Evolutionary conservation across 768 basidiomycete species (phyloP).

Genomic region (Pulveroboletus sp.): DNA sequence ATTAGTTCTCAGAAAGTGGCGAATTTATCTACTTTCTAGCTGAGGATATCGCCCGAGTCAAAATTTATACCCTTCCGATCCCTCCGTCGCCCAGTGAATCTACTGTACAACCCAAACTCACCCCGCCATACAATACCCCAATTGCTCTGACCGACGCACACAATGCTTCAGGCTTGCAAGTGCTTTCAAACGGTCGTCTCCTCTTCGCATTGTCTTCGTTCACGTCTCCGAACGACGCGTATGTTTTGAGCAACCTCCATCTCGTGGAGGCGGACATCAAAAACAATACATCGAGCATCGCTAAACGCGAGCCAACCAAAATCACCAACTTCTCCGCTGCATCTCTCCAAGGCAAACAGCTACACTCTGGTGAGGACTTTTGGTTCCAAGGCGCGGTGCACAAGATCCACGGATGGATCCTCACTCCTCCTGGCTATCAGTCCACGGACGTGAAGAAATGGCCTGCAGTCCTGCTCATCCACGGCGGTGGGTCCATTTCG

Average conservation of each 20-base stretch:
- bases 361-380: conserved; percentile 73
- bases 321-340: conserved; percentile 65
- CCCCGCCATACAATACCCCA: conserved; percentile 49
- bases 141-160: conserved; percentile 56
- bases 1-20: conserved; percentile 73
- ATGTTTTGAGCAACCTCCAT: conserved; percentile 52
- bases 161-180: conserved; percentile 59
- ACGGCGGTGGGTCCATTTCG: conserved; percentile 50
- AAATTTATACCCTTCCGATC: conserved; percentile 68
- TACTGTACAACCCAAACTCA: conserved; percentile 45
- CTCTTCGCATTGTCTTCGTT: conserved; percentile 74
- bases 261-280: conserved; percentile 41
- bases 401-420: conserved; percentile 79
- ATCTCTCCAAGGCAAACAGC: conserved; percentile 53
- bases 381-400: conserved; percentile 85
- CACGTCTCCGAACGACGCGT: conserved; percentile 78
- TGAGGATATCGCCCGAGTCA: conserved; percentile 75
- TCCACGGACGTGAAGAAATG: conserved; percentile 66
- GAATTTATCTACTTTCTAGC: conserved; percentile 68
- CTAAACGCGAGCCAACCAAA: conserved; percentile 41
- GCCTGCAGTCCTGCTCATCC: conserved; percentile 79
- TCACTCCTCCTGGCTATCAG: conserved; percentile 79
- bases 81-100: conserved; percentile 58
- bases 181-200: conserved; percentile 58
- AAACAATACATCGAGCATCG: conserved; percentile 26